Evolutionary conservation across 495 filamentous ascomycete species (phyloP).

Genomic region (Neurospora sp.): DNA sequence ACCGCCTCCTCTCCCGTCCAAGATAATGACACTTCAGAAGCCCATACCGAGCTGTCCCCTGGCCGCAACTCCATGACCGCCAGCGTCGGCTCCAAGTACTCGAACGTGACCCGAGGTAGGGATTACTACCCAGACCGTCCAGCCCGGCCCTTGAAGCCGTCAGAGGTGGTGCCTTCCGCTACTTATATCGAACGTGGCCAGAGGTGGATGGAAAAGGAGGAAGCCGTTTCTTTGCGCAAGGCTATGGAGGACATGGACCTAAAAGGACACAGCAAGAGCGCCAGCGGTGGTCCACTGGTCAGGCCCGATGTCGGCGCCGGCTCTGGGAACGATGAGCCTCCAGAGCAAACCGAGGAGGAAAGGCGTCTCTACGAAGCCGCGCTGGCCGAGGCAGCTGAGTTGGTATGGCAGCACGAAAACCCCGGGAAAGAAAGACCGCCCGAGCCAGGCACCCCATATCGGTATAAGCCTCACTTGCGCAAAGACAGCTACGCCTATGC

Average conservation of each 20-base stretch:
- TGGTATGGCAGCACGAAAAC: slow-evolving; percentile 78
- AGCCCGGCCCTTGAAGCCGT: slow-evolving; percentile 33
- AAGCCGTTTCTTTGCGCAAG: slow-evolving; percentile 64
- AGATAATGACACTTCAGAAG: slow-evolving; percentile 21
- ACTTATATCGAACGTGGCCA: slow-evolving; percentile 72
- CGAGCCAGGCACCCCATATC: slow-evolving; percentile 51
- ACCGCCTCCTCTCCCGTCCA: slow-evolving; percentile 27
- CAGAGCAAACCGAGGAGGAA: slow-evolving; percentile 46
- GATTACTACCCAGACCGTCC: slow-evolving; percentile 36
- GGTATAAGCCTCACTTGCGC: slow-evolving; percentile 49
- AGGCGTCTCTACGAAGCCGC: slow-evolving; percentile 60
- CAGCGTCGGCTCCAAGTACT: slow-evolving; percentile 34
- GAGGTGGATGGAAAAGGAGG: slow-evolving; percentile 80
- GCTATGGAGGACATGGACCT: slow-evolving; percentile 67
- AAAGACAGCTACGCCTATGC: slow-evolving; percentile 53
- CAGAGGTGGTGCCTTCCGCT: slow-evolving; percentile 44
- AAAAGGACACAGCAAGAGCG: slow-evolving; percentile 18
- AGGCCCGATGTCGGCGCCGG: background rate
- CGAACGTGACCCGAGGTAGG: slow-evolving; percentile 25
- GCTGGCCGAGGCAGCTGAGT: slow-evolving; percentile 75
- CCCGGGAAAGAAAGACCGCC: slow-evolving; percentile 35
- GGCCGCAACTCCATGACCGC: slow-evolving; percentile 19
- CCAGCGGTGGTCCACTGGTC: slow-evolving; percentile 6
- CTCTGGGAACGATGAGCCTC: background rate
- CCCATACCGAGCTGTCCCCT: background rate